Conservation (phyloP, 176 grass and related monocot species). For the Carex parvula region DNA sequence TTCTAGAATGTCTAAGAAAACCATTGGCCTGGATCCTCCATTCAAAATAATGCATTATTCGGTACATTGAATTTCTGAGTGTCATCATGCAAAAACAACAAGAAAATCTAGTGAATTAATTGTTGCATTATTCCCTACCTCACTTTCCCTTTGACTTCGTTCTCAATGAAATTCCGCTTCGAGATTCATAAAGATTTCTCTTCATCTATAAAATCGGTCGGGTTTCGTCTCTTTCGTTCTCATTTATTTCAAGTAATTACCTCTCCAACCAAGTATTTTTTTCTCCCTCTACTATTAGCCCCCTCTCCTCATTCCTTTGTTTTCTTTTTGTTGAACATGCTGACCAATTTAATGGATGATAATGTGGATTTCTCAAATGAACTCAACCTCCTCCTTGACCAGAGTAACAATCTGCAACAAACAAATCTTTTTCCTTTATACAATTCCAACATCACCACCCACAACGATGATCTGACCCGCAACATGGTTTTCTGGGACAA, state of each 20-base stretch:
- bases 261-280: not conserved
- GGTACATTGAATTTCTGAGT: not conserved
- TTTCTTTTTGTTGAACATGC: not conserved
- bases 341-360: not conserved
- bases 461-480: not conserved
- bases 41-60: not conserved
- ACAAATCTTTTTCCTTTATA: not conserved
- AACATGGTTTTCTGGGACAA: conserved; percentile 1
- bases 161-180: conserved; percentile 3
- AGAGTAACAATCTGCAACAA: not conserved
- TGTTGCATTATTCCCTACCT: conserved; percentile 2
- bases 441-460: not conserved
- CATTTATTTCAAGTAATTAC: not conserved
- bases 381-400: not conserved
- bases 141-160: conserved; percentile 24
- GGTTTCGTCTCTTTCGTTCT: not conserved
- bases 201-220: not conserved
- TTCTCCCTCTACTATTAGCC: not conserved
- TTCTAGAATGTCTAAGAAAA: not conserved
- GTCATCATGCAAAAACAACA: conserved; percentile 6
- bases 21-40: not conserved
- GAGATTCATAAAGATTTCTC: not conserved
- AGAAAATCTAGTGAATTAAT: conserved; percentile 14
- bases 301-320: not conserved
- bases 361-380: not conserved